Percentiles rank a stretch among this genome's conserved stretches.
These are phyloP conservation scores for Zalaria sp. DNA, from an alignment of 2,329 filamentous ascomycete species.

Conservation along the genomic window DNA sequence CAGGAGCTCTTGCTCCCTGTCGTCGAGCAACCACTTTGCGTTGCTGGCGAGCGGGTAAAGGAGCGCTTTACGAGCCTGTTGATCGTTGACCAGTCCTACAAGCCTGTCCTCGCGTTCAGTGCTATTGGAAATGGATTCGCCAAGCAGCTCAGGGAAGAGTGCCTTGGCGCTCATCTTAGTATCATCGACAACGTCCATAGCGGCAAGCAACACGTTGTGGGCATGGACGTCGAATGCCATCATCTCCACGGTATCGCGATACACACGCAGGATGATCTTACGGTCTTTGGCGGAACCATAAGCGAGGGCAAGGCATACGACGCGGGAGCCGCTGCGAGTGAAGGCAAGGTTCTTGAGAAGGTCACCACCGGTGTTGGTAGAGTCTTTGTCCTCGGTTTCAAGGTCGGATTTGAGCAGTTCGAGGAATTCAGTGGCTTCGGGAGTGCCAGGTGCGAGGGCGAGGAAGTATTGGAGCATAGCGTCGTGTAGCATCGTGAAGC, in stretches of 20 bases:
- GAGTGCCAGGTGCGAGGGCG: conserved; percentile 59
- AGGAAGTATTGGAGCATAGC: conserved; percentile 96
- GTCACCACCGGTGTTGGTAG: conserved; percentile 49
- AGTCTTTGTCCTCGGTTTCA: conserved; percentile 31
- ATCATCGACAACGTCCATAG: conserved; percentile 87
- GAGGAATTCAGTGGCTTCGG: conserved; percentile 75
- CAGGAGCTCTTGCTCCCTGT: conserved; percentile 52
- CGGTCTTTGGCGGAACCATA: conserved; percentile 84
- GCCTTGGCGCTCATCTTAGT: conserved; percentile 77
- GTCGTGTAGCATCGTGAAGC: conserved; percentile 95
- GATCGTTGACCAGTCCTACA: conserved; percentile 54
- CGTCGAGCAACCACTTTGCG: conserved; percentile 48
- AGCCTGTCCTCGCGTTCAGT: conserved; percentile 31
- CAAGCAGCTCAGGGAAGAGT: conserved; percentile 75
- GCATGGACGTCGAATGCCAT: conserved; percentile 72
- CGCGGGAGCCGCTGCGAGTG: conserved; percentile 71
- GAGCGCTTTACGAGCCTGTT: conserved; percentile 50
- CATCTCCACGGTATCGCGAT: conserved; percentile 75
- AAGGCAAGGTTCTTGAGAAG: conserved; percentile 92
- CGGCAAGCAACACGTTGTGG: conserved; percentile 68
- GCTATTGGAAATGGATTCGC: conserved; percentile 40
- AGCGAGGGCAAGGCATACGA: conserved; percentile 71
- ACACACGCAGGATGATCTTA: conserved; percentile 73
- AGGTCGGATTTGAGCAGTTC: conserved; percentile 88
- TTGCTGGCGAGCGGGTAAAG: conserved; percentile 65